phyloP scores from a whole-genome alignment of 2,329 filamentous ascomycete species.

The Ophiostoma angusticollis region DNA sequence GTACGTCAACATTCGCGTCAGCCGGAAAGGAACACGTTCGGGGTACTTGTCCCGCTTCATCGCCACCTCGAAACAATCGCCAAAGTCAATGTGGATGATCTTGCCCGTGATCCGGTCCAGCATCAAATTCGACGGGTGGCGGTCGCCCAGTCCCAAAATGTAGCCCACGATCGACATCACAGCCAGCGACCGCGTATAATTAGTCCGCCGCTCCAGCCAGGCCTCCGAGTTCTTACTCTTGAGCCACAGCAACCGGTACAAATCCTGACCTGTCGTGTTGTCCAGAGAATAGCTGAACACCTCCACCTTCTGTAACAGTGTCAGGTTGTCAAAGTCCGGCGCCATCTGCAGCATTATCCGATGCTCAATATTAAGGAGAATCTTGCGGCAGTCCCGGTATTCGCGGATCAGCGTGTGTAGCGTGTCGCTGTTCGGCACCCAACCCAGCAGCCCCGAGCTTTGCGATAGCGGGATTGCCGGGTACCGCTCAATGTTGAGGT shows the following conservation, averaged over 20 bases:
- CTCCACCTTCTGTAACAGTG: slow-evolving; percentile 99
- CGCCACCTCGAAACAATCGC: slow-evolving; percentile 97
- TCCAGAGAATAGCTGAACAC: slow-evolving; percentile 98
- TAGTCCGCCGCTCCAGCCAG: slow-evolving; percentile 96
- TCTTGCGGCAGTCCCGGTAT: slow-evolving; percentile 93
- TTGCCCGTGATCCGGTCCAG: slow-evolving; percentile 91
- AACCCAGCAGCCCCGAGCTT: slow-evolving; percentile 86
- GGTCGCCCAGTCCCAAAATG: slow-evolving; percentile 89
- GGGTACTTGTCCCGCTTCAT: slow-evolving; percentile 99
- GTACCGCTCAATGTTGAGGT: slow-evolving; percentile 91
- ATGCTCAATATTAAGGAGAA: slow-evolving; percentile 96
- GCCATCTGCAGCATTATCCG: slow-evolving; percentile 99
- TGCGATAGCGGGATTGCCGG: slow-evolving; percentile 95
- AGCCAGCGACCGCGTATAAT: slow-evolving; percentile 90
- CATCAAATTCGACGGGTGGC: slow-evolving; percentile 96
- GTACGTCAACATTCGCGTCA: slow-evolving; percentile 97
- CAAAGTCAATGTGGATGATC: slow-evolving; percentile 98
- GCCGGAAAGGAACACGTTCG: slow-evolving; percentile 89
- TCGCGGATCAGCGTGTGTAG: slow-evolving; percentile 93
- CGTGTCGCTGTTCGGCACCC: slow-evolving; percentile 96
- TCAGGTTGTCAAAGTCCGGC: slow-evolving; percentile 95
- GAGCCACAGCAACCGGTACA: slow-evolving; percentile 95
- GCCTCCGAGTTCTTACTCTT: slow-evolving; percentile 98
- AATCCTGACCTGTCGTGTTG: slow-evolving; percentile 96
- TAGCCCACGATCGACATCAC: slow-evolving; percentile 99